Base-by-base conservation (phyloP, 345 rosid genomes). In the Syzygium grande region DNA sequence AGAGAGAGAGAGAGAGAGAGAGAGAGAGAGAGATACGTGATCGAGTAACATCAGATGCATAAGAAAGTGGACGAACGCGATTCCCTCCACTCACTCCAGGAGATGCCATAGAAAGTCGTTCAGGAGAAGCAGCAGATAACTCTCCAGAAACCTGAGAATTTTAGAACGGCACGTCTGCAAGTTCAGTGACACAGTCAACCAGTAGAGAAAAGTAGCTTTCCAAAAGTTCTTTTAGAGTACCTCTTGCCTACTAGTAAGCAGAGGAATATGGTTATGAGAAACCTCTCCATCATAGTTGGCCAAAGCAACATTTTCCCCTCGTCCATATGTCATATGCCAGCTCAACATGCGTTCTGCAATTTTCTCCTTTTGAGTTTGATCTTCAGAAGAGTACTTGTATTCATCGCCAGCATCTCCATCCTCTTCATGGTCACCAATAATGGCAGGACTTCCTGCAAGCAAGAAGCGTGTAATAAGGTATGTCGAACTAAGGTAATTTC, bases 41-140 rank as follows among this genome's bases (percentile, higher is more conserved):
- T 89, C 94, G 97, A 88, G 93, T 93, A 89, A 92, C 85, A 90
- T 92, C 95, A 43, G 93, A 90, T 51, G 93, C 86, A 88, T 91
- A 95, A 52, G 92, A 87, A 53, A 92, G 86, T 46, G 86, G 85
- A 89, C 87, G 91, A 87, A 95, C 89, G 86, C 91, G 92, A 92
- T 97, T 93, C 86, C 92, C 94, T 73, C 88, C 89, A 88, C 93
- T 93, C 91, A 87, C 92, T 79, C 92, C 93, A 91, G 98, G 93
- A 88, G 98, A 97, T 61, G 99, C 95, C 91, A 97, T 92, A 58
- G 99, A 98, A 86, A 96, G 88, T 56, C 92, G 97, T 83, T 94
- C 99, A 89, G 98, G 99, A 84, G 99, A 98, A 84, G 98, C 97
- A 91, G 99, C 96, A 91, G 98, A 97, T 25, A 98, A 92, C 92